Evolutionary conservation across 805 yeast species (phyloP).

Genomic region (Schwanniomyces pseudopolymorphus): DNA sequence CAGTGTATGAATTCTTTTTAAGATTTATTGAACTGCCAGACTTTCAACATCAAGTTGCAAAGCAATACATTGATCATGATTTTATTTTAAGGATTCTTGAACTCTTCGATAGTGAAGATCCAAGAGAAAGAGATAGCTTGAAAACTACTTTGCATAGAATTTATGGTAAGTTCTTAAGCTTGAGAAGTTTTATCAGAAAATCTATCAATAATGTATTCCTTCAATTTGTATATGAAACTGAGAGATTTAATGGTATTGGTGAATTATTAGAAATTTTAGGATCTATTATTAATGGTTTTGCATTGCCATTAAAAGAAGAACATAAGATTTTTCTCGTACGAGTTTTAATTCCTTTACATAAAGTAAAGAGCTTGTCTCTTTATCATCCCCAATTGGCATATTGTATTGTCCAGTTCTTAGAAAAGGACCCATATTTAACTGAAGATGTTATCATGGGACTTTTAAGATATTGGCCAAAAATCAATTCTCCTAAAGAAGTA

Average conservation of each 20-base stretch:
- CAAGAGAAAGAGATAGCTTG: conserved; percentile 90
- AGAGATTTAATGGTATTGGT: conserved; percentile 92
- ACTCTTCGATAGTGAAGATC: conserved; percentile 93
- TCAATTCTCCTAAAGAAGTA: conserved; percentile 90
- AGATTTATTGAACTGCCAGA: conserved; percentile 93
- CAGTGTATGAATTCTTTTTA: conserved; percentile 90
- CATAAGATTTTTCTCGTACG: conserved; percentile 88
- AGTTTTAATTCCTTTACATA: conserved; percentile 88
- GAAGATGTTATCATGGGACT: conserved; percentile 97
- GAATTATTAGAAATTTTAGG: conserved; percentile 94
- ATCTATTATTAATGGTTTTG: conserved; percentile 95
- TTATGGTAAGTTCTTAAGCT: conserved; percentile 88
- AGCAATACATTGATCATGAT: conserved; percentile 88
- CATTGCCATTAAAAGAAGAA: conserved; percentile 94
- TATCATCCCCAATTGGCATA: conserved; percentile 97
- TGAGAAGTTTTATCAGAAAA: conserved; percentile 88
- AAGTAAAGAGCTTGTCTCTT: conserved; percentile 80
- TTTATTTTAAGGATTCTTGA: conserved; percentile 81
- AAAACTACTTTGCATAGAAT: conserved; percentile 95
- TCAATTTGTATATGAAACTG: conserved; percentile 93
- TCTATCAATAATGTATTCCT: conserved; percentile 89
- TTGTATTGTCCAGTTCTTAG: conserved; percentile 94
- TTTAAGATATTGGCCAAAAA: conserved; percentile 94
- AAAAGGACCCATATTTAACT: conserved; percentile 87
- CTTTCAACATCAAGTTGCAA: conserved; percentile 89